phyloP scores from a whole-genome alignment of 2,329 filamentous ascomycete genomes.

The Pleomassaria siparia region DNA sequence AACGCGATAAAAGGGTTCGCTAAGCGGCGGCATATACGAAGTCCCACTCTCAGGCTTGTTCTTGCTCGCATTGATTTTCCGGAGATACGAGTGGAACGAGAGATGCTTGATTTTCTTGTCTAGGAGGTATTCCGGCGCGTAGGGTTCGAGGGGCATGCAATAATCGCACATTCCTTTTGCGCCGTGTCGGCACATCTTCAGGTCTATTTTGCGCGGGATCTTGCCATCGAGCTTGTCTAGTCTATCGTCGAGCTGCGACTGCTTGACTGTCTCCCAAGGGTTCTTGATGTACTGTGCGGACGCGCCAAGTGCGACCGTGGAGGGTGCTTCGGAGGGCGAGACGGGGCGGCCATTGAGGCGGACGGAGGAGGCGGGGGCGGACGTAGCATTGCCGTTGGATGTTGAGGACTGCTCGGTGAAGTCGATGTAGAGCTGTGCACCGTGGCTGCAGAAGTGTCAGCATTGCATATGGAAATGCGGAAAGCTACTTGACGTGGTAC shows the following conservation, averaged over 20 bases:
- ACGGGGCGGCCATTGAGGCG: conserved; percentile 79
- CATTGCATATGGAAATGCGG: conserved; percentile 4
- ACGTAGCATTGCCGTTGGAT: conserved; percentile 53
- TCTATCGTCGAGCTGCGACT: conserved; percentile 82
- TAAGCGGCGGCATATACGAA: conserved; percentile 94
- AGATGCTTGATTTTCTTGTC: conserved; percentile 99
- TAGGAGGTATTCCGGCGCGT: conserved; percentile 80
- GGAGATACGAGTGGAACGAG: conserved; percentile 91
- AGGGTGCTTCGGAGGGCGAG: conserved; percentile 67
- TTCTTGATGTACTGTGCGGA: conserved; percentile 71
- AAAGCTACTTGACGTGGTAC: conserved; percentile 16
- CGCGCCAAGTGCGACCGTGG: conserved; percentile 59
- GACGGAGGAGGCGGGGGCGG: conserved; percentile 50
- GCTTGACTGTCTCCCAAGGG: conserved; percentile 88
- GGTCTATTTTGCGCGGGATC: conserved; percentile 72
- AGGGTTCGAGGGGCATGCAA: conserved; percentile 95
- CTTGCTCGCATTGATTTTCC: conserved; percentile 93
- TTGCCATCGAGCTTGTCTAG: conserved; percentile 90
- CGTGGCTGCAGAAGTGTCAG: conserved; percentile 64
- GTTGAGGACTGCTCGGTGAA: conserved; percentile 64
- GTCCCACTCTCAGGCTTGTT: conserved; percentile 93
- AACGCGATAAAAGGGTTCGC: conserved; percentile 90
- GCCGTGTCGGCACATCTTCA: conserved; percentile 91
- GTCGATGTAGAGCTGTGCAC: conserved; percentile 84
- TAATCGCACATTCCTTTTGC: conserved; percentile 99